phyloP scores from a whole-genome alignment of 257 asterid species.

The Solanum ahanhuiri region DNA sequence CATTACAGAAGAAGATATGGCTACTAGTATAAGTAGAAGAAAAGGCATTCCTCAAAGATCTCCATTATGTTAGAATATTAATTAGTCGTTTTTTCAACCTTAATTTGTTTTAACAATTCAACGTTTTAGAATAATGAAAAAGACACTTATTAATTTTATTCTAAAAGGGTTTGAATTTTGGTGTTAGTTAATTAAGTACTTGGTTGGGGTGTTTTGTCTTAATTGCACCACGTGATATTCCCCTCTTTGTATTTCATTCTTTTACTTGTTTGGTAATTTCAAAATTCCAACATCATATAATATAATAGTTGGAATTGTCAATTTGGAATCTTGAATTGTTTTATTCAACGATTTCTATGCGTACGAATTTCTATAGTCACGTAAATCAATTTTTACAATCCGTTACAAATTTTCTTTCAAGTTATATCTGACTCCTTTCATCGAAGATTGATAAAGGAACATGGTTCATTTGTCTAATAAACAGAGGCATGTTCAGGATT shows the following conservation, averaged over 20 bases:
- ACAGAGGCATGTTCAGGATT: neutral
- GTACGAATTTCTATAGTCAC: neutral
- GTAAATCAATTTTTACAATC: neutral
- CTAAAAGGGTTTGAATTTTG: constrained; percentile 7
- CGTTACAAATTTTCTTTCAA: neutral
- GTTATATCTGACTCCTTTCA: neutral
- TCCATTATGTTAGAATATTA: constrained; percentile 57
- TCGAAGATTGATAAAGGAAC: neutral
- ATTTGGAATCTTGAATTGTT: neutral
- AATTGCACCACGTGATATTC: constrained; percentile 60
- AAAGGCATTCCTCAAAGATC: constrained; percentile 95
- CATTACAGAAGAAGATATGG: constrained; percentile 64
- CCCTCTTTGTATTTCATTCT: neutral
- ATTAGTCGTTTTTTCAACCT: neutral
- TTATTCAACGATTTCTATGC: neutral
- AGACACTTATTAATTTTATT: neutral
- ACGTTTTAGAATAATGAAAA: neutral
- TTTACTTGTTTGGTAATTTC: neutral
- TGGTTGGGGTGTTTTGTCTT: constrained; percentile 79
- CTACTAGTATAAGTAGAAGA: constrained; percentile 81
- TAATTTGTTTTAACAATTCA: neutral
- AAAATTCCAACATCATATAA: neutral
- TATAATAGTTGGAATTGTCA: neutral
- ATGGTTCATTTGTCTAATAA: neutral
- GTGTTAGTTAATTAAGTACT: constrained; percentile 36